Evolutionary conservation across 371 early-diverging fungal species (phyloP).

Genomic region (Homolaphlyctis polyrhiza): DNA sequence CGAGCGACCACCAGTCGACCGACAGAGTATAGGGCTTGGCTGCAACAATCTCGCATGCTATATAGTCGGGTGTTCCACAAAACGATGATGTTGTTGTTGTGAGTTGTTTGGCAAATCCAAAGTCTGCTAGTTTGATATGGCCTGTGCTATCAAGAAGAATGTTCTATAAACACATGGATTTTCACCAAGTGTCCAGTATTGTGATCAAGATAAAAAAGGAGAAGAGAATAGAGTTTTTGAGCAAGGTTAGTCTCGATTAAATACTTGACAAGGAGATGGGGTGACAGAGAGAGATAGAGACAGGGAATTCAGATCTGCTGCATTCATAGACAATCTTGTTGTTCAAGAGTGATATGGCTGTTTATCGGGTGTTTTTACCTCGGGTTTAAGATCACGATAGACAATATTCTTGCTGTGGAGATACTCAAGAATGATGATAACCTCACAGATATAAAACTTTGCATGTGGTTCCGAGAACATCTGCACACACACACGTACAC

Average conservation of each 20-base stretch:
- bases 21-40: conserved; percentile 54
- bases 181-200: too few species aligned
- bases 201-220: too few species aligned
- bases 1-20: conserved; percentile 80
- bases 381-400: conserved; percentile 95
- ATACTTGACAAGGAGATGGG: too few species aligned
- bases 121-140: conserved; percentile 97
- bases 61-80: conserved; percentile 72
- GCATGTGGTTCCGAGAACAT: conserved; percentile 87
- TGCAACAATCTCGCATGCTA: conserved; percentile 68
- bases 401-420: conserved; percentile 89
- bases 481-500: too few species aligned
- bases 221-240: neutral
- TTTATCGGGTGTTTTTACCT: too few species aligned
- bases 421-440: conserved; percentile 71
- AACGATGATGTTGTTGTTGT: conserved; percentile 47
- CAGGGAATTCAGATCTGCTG: too few species aligned
- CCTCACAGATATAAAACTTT: conserved; percentile 57
- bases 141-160: conserved; percentile 87
- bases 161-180: too few species aligned
- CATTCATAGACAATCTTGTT: too few species aligned
- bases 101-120: conserved; percentile 83
- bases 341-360: neutral
- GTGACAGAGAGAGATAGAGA: too few species aligned
- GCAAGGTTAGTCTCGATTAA: too few species aligned